Base-by-base conservation (phyloP, 352 stramenopile genomes). In the Pelagophyceae sp. region DNA sequence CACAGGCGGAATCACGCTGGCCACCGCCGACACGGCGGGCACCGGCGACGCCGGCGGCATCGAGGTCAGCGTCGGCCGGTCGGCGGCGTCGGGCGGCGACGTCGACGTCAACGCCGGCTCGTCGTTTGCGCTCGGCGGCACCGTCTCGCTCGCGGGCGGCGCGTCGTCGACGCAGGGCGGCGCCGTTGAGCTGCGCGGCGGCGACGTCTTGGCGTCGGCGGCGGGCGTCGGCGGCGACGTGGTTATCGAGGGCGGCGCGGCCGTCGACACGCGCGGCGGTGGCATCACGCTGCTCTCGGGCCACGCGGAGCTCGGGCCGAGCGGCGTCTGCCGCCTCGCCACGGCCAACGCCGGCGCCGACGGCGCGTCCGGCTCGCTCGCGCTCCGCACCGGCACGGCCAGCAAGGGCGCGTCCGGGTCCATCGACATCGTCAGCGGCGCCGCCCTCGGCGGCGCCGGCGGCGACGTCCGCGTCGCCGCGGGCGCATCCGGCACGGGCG, bases 31-130 rank as follows among this genome's bases (percentile, higher is more conserved):
- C 60, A 84, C 85, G 0, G 70, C 81, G 35, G 85, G 81, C 29
- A 86, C 87, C 35, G 80, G 82, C 23, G 90, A 88, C 20, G 87
- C 89, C 20, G 84, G 84, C 0, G 84, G 92, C 63, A 84, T 95
- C 38, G 81, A 83, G 60, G 81, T 88, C 71, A 82, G 82, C 78
- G 91, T 90, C 75, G 92, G 92, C 20, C 80, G 76, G 33, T 74
- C 51, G 50, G 72, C 51, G 69, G 27, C 64, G 35, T 33, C 60
- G 60, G 82, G 82, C 54, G 80, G 78, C 0, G 45, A 78, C 71
- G 64, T 84, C 25, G 45, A 60, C n/a, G 75, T 86, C 54, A 33
- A n/a, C n/a, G 80, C 80, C 78, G 85, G 87, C 87, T 29, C 29
- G 78, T 25, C 23, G 17, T 67, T 74, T 27, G 29, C 74, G 6